Base-by-base conservation (phyloP, 140 eudicot genomes). In the Stevia rebaudiana region DNA sequence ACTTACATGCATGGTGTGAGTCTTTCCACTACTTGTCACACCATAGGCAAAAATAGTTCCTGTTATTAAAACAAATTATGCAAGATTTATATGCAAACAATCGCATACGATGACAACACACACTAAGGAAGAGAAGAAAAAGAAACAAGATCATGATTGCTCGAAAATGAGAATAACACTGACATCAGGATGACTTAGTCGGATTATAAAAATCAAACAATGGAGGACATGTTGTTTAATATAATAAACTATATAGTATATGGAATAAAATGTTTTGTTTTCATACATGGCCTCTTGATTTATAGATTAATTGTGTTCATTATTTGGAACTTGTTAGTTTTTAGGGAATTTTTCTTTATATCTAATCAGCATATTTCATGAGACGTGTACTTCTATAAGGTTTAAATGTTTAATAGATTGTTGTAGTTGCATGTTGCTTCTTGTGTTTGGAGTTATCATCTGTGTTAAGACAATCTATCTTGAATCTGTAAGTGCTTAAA, bases 41-140 rank as follows among this genome's bases (percentile, higher is more conserved):
- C 96, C 98, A 69, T 92, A 92, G 31, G 98, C 98, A 79, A 92
- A 92, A 42, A 92, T 88, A 55, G 98, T 92, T 74, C 98, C 98
- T 92, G 83, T 23, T 53, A 74, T 48, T 59, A 62, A 31, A 77
- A 72, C 44, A 65, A 40, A 69, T 54, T 56, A 61, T 42, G 37
- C 46, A 57, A 46, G 8, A 71, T 62, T 62, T 33, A 59, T 58
- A 36, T 36, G 76, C 44, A 48, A 48, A 48, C 41, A 59, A 48
- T 17, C 40, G 21, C 33, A 60, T n/a, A 21, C 6, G 39, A 56
- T 41, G 15, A 30, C 37, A 67, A 25, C 36, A 37, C 36, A 37
- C 33, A 12, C 43, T 6, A 4, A 21, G 42, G 51, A 13, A 13
- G 21, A 11, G 40, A 19, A 15, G 24, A 36, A 21, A 8, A 43